Conservation (phyloP, 2,329 filamentous ascomycete genomes). For the Botrytis paeoniae region DNA sequence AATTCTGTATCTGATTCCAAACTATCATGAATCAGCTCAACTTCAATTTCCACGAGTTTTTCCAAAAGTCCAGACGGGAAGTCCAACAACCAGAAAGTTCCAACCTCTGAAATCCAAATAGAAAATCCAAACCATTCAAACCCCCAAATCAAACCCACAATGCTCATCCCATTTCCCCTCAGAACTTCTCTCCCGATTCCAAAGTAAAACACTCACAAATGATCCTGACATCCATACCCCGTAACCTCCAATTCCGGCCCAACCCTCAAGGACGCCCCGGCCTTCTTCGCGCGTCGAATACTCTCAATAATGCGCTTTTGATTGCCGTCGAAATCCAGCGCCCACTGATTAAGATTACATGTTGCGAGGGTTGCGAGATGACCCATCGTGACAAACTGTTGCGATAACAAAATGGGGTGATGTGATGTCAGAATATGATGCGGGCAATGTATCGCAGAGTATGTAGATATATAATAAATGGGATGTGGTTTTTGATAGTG, state of each 20-base stretch:
- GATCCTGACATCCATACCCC: constrained; percentile 63
- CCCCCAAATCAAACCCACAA: neutral
- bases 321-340: constrained; percentile 20
- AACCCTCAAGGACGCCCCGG: constrained; percentile 54
- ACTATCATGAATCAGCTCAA: constrained; percentile 22
- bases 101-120: neutral
- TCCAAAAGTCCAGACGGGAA: neutral
- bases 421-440: neutral
- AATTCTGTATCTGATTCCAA: constrained; percentile 49
- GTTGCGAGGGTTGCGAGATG: constrained; percentile 18
- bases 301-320: constrained; percentile 55
- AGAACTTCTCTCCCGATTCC: accelerated
- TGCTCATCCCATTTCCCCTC: neutral
- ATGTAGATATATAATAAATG: neutral
- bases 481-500: neutral
- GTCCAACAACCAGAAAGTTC: neutral
- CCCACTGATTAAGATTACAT: constrained; percentile 17
- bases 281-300: constrained; percentile 52
- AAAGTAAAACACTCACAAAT: constrained; percentile 10
- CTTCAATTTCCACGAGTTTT: no score
- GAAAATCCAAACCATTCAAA: neutral
- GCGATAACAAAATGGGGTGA: neutral
- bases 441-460: neutral
- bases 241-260: constrained; percentile 44
- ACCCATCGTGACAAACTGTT: constrained; percentile 2